Evolutionary conservation across 306 rosid genomes (phyloP).

Genomic region (Quercus cerris): DNA sequence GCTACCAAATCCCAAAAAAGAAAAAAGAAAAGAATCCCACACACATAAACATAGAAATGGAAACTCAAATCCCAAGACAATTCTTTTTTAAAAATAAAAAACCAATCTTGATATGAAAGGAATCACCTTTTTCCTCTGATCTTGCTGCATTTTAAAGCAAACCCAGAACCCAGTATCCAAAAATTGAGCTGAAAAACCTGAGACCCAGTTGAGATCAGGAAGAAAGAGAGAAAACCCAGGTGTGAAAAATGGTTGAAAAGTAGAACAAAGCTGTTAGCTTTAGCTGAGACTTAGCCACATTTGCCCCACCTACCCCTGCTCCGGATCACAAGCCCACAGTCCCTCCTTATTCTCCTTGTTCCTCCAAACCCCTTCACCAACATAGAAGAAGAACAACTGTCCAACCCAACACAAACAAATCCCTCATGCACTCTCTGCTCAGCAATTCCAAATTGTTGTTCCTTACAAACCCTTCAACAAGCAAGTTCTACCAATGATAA

Average conservation of each 20-base stretch:
- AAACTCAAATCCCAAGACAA: background rate
- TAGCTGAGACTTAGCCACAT: conserved; percentile 62
- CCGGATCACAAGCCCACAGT: conserved; percentile 77
- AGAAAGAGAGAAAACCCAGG: conserved; percentile 16
- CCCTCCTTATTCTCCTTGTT: conserved; percentile 47
- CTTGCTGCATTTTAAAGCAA: conserved; percentile 65
- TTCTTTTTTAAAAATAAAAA: background rate
- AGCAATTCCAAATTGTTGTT: too few relatives aligned
- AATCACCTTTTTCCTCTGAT: conserved; percentile 76
- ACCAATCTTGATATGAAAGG: background rate
- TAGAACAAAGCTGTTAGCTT: too few relatives aligned
- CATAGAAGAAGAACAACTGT: conserved; percentile 32
- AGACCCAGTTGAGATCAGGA: conserved; percentile 39
- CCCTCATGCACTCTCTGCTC: conserved; percentile 57
- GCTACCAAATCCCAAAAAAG: too few relatives aligned
- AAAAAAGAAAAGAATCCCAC: background rate
- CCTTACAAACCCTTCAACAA: too few relatives aligned
- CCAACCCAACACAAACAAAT: conserved; percentile 36
- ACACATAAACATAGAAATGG: background rate
- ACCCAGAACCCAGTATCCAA: conserved; percentile 31
- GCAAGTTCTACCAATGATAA: too few relatives aligned
- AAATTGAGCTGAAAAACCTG: conserved; percentile 7
- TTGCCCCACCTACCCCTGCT: conserved; percentile 95
- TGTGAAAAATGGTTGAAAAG: conserved; percentile 8
- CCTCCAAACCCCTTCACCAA: conserved; percentile 48